phyloP scores from a whole-genome alignment of 345 rosid species.

The Hibiscus mutabilis region DNA sequence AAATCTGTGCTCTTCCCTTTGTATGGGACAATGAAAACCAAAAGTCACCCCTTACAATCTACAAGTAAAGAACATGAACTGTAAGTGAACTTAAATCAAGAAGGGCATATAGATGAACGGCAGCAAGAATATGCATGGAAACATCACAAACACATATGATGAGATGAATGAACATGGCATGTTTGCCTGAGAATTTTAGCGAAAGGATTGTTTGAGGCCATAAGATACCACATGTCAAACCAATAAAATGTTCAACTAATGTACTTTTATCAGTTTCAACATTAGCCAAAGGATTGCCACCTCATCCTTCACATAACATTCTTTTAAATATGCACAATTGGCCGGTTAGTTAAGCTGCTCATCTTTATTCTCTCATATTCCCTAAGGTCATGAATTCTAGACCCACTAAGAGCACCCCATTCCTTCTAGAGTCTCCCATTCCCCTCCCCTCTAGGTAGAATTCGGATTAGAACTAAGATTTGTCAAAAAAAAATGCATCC shows the following conservation, averaged over 20 bases:
- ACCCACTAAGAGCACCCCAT: no score
- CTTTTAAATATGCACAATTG: background rate
- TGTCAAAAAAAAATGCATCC: no score
- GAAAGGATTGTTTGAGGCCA: background rate
- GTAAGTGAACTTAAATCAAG: background rate
- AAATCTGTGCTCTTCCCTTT: background rate
- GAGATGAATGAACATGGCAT: background rate
- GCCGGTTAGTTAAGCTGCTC: no score
- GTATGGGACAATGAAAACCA: background rate
- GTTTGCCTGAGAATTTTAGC: background rate
- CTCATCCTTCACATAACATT: background rate
- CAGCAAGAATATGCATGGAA: conserved; percentile 3
- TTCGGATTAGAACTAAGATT: no score
- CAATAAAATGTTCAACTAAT: background rate
- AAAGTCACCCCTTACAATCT: background rate
- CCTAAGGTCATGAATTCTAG: no score
- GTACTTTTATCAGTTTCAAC: background rate
- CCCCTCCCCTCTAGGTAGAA: no score
- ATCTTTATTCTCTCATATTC: no score
- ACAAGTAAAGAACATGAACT: background rate
- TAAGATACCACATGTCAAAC: background rate
- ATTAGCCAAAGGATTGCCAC: background rate
- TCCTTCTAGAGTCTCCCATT: no score
- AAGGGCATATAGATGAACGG: background rate
- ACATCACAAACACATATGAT: background rate